Base-by-base conservation (phyloP, 2,329 filamentous ascomycete species). In the Ustilaginoidea virens region DNA sequence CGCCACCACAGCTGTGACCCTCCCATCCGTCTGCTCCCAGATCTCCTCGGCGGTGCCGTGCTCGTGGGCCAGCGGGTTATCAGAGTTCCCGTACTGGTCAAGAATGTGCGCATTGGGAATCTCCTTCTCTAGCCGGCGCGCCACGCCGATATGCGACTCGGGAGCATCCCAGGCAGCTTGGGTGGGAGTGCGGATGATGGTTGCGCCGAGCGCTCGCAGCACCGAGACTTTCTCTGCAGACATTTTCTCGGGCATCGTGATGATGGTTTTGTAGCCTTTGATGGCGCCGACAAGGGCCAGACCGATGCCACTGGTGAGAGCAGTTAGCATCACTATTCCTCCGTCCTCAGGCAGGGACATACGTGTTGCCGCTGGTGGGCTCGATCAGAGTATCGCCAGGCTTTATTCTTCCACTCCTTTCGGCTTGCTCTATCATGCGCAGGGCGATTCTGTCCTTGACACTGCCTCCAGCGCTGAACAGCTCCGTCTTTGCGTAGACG, bases 191-290 rank as follows among this genome's bases (percentile, higher is more conserved):
- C 90, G 78, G 52, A 98, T 94, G 56, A 98, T 96, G 48, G 92
- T 94, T 23, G 90, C 90, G 39, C 87, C 87, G 29, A 98, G 69
- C 17, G 90, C 87, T 44, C 85, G 80, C 36, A 98, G 68, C 17
- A 98, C 90, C 2, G 87, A 80, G 22, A 98, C 90, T 58, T 98
- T 98, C 58, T 98, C 90, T 27, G 85, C 80, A 2, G 85, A 94
- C 90, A 98, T 98, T 66, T 98, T 98, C 61, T 98, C 90, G 29
- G 90, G 90, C 25, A 98, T 72, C 8, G 90, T 98, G 54, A 98
- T 98, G 58, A 98, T 96, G 23, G 86, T 92, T 58, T 87, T 87
- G 67, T 96, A 98, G 40, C 86, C 87, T 63, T 94, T 96, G 47
- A 98, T 80, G 11, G 90, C 90, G 33, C 74, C 87, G 12, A 96